phyloP scores from a whole-genome alignment of 495 filamentous ascomycete genomes.

The Aspergillus leporis region DNA sequence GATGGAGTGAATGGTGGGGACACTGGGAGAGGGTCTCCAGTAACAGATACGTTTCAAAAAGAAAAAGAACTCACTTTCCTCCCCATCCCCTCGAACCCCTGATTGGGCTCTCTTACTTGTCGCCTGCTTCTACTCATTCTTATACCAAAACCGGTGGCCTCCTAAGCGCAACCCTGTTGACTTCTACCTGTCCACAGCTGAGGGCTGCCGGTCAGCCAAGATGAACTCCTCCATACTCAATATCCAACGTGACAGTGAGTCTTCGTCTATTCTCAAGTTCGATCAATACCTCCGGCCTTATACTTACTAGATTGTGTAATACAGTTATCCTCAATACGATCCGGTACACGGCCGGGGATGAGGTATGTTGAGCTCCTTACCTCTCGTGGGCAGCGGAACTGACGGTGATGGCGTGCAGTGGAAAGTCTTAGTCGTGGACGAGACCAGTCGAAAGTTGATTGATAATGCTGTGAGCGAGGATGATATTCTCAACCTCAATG shows the following conservation, averaged over 20 bases:
- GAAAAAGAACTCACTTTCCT: conserved; percentile 10
- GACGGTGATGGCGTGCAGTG: conserved; percentile 58
- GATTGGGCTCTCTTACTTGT: conserved; percentile 5
- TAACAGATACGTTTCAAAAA: conserved; percentile 30
- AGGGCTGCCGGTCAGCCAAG: conserved; percentile 40
- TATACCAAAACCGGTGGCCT: not conserved
- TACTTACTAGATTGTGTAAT: conserved; percentile 1
- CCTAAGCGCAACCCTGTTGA: not conserved
- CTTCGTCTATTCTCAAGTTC: not conserved
- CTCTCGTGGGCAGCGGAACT: conserved; percentile 31
- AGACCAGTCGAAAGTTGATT: conserved; percentile 73
- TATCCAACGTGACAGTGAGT: conserved; percentile 54
- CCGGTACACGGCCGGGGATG: conserved; percentile 56
- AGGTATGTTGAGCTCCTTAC: conserved; percentile 46
- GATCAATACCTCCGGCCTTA: not conserved
- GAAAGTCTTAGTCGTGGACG: conserved; percentile 92
- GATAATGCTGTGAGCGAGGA: conserved; percentile 89
- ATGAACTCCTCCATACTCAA: conserved; percentile 54
- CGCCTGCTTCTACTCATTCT: conserved; percentile 1
- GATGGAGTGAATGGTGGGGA: conserved; percentile 17
- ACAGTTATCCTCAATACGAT: conserved; percentile 62
- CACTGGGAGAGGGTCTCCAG: conserved; percentile 1
- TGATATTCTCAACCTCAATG: conserved; percentile 91
- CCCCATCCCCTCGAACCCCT: conserved; percentile 3
- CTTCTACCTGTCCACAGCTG: conserved; percentile 19